phyloP scores from a whole-genome alignment of 305 asterid species.

The Rubia occidens region DNA sequence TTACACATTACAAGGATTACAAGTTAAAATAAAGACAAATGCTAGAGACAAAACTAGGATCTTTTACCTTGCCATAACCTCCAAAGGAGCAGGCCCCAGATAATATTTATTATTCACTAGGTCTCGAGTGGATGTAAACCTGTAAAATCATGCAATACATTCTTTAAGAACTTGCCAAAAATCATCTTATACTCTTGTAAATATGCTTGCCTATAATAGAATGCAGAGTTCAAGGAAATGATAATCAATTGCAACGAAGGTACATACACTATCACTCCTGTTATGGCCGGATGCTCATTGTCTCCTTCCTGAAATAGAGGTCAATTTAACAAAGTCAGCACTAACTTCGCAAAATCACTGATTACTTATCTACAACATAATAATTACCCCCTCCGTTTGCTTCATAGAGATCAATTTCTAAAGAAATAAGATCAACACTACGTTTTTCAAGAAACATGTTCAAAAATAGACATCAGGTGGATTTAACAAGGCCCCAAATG shows the following conservation, averaged over 20 bases:
- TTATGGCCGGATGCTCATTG: slow-evolving; percentile 39
- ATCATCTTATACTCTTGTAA: neutral
- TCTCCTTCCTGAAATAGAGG: slow-evolving; percentile 50
- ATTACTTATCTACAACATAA: neutral
- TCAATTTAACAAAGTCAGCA: slow-evolving; percentile 9
- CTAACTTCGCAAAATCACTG: neutral
- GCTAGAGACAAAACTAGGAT: neutral
- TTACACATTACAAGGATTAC: neutral
- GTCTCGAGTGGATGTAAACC: slow-evolving; percentile 84
- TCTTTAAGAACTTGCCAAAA: neutral
- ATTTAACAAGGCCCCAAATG: neutral
- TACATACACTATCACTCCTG: slow-evolving; percentile 72
- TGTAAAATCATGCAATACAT: slow-evolving; percentile 23
- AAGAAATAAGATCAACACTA: neutral
- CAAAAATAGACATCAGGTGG: neutral
- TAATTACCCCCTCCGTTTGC: neutral
- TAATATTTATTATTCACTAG: slow-evolving; percentile 65
- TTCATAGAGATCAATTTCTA: neutral
- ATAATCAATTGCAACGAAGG: neutral
- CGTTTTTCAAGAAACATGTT: neutral
- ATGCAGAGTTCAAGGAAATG: neutral
- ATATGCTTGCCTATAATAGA: neutral
- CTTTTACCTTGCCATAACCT: slow-evolving; percentile 63
- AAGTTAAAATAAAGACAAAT: neutral
- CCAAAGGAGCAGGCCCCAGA: slow-evolving; percentile 85